Evolutionary conservation across 192 early-diverging fungal species (phyloP).

Genomic region (Coemansia sp.): DNA sequence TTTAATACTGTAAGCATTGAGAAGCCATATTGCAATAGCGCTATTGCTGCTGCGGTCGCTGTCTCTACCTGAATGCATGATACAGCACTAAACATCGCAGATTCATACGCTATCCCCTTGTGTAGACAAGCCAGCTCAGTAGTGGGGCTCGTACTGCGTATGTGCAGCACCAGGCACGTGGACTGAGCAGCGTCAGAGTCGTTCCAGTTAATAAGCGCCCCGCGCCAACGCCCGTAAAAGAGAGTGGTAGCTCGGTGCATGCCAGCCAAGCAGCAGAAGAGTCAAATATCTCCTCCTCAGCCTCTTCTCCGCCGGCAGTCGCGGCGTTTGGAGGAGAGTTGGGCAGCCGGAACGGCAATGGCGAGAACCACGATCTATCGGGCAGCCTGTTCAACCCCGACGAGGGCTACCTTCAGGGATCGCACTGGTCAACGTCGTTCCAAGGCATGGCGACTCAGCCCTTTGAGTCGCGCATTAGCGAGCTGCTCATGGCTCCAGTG

Average conservation of each 20-base stretch:
- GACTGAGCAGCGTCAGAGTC: slow-evolving; percentile 6
- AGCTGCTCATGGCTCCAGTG: slow-evolving; percentile 72
- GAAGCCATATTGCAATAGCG: neutral
- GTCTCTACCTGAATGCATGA: neutral
- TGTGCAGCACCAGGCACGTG: neutral
- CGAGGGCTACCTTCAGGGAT: slow-evolving; percentile 47
- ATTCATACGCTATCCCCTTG: neutral
- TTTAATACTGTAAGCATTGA: neutral
- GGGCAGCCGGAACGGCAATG: neutral
- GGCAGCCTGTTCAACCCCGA: slow-evolving; percentile 40
- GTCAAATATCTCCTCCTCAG: neutral
- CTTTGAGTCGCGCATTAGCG: slow-evolving; percentile 70
- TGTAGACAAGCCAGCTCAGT: neutral
- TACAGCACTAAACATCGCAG: neutral
- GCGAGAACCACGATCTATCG: slow-evolving; percentile 26
- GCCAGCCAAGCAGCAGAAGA: neutral
- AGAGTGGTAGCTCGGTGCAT: neutral
- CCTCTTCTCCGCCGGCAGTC: neutral
- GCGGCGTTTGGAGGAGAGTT: slow-evolving; percentile 10
- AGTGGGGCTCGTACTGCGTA: neutral
- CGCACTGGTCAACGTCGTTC: slow-evolving; percentile 71
- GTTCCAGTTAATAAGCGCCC: neutral
- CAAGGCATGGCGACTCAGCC: slow-evolving; percentile 72
- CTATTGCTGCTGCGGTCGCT: neutral
- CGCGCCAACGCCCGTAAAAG: neutral